phyloP scores from a whole-genome alignment of 768 basidiomycete species.

The Leccinum imitatum region DNA sequence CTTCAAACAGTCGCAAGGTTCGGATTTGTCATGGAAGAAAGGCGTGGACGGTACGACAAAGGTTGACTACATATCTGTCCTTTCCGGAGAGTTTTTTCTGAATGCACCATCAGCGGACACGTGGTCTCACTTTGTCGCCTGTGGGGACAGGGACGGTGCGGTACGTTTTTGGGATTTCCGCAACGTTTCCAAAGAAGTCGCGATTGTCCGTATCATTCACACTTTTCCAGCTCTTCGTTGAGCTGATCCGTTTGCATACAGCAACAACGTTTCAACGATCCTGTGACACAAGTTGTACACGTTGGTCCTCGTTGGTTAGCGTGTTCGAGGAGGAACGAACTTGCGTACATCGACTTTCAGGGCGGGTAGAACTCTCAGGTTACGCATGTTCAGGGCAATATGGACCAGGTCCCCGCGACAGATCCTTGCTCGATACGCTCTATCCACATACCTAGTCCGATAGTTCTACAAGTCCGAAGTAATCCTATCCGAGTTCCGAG shows the following conservation, averaged over 20 bases:
- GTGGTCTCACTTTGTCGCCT: conserved; percentile 40
- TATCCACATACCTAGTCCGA: neutral
- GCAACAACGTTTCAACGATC: conserved; percentile 37
- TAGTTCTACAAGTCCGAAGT: no score
- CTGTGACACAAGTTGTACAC: conserved; percentile 40
- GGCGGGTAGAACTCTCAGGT: conserved; percentile 9
- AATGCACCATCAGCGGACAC: conserved; percentile 21
- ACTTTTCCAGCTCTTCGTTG: neutral
- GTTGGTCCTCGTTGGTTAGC: conserved; percentile 35
- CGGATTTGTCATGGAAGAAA: conserved; percentile 38
- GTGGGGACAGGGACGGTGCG: conserved; percentile 42
- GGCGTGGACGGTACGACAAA: conserved; percentile 46
- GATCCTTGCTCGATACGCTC: neutral
- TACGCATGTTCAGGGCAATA: neutral
- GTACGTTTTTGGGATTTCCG: conserved; percentile 52
- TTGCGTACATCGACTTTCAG: conserved; percentile 28
- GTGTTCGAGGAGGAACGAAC: conserved; percentile 40
- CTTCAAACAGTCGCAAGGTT: conserved; percentile 40
- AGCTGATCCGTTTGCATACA: conserved; percentile 12
- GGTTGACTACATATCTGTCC: conserved; percentile 32
- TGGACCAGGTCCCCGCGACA: neutral
- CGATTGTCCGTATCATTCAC: conserved; percentile 20
- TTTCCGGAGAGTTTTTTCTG: conserved; percentile 14
- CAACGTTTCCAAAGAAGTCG: conserved; percentile 28
- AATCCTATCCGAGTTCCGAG: neutral